Conservation (phyloP, 768 basidiomycete genomes). For the Pleurotus tuber-regium region DNA sequence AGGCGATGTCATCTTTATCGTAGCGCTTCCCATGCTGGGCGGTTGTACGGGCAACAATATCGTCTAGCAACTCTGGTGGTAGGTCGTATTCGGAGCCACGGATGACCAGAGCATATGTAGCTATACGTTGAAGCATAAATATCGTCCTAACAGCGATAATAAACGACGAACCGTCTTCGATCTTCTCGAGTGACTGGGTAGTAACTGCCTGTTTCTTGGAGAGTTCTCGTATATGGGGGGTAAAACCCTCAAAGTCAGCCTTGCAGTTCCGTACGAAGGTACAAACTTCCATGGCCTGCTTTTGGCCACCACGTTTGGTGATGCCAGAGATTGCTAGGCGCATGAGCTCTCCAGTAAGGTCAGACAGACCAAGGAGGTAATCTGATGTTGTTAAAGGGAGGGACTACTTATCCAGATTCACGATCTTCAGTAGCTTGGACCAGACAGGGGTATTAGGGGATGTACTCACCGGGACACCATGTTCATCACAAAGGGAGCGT, state of each 20-base stretch:
- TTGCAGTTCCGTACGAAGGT: slow-evolving; percentile 73
- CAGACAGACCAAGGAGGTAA: slow-evolving; percentile 89
- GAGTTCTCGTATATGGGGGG: slow-evolving; percentile 68
- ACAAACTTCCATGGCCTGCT: slow-evolving; percentile 62
- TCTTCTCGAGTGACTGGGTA: slow-evolving; percentile 85
- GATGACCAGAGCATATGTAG: slow-evolving; percentile 69
- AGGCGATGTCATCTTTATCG: slow-evolving; percentile 5
- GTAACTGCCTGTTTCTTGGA: slow-evolving; percentile 89
- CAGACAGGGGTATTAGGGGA: not conserved
- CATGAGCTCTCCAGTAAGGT: slow-evolving; percentile 97
- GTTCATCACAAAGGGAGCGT: slow-evolving; percentile 53
- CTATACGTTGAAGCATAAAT: slow-evolving; percentile 32
- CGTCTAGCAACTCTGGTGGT: slow-evolving; percentile 64
- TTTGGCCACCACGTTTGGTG: slow-evolving; percentile 59
- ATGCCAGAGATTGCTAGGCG: slow-evolving; percentile 88
- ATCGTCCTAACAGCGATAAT: not conserved
- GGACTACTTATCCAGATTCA: slow-evolving; percentile 44
- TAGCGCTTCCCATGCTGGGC: slow-evolving; percentile 30
- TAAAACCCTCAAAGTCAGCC: slow-evolving; percentile 79
- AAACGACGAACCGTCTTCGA: slow-evolving; percentile 74
- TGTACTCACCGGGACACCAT: slow-evolving; percentile 61
- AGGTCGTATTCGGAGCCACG: slow-evolving; percentile 74
- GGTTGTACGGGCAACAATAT: slow-evolving; percentile 55
- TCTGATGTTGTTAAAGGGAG: slow-evolving; percentile 77
- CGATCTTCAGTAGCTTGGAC: not conserved